phyloP scores from a whole-genome alignment of 495 filamentous ascomycete species.

The Aspergillus biplanus region DNA sequence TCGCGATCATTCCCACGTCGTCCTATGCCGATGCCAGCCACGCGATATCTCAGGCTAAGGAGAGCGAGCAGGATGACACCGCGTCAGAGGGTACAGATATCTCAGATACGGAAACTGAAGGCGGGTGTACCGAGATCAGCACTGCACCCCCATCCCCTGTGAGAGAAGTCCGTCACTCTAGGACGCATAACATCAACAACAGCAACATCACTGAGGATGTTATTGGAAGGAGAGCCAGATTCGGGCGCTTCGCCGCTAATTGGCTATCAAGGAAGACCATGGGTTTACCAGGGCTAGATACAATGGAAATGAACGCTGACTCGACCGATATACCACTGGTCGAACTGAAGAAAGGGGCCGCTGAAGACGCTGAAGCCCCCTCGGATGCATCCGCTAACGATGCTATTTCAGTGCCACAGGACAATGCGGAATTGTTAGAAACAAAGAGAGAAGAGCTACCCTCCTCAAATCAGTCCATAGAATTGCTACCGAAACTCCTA shows the following conservation, averaged over 20 bases:
- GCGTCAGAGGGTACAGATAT: slow-evolving; percentile 41
- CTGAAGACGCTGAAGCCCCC: slow-evolving; percentile 11
- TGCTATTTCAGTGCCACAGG: slow-evolving; percentile 18
- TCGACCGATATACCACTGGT: slow-evolving; percentile 28
- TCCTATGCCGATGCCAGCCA: slow-evolving; percentile 72
- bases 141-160: slow-evolving; percentile 38
- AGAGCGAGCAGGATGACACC: slow-evolving; percentile 31
- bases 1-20: slow-evolving; percentile 83
- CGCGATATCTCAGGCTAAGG: slow-evolving; percentile 67
- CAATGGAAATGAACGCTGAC: slow-evolving; percentile 30
- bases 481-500: slow-evolving; percentile 82
- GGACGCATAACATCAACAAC: slow-evolving; percentile 33
- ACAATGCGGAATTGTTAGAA: slow-evolving; percentile 32
- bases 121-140: slow-evolving; percentile 35
- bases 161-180: slow-evolving; percentile 27
- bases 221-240: slow-evolving; percentile 72
- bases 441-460: slow-evolving; percentile 34
- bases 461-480: slow-evolving; percentile 32
- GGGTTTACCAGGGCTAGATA: slow-evolving; percentile 51
- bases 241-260: slow-evolving; percentile 83
- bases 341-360: slow-evolving; percentile 19
- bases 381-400: slow-evolving; percentile 22
- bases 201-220: slow-evolving; percentile 81
- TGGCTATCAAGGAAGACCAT: slow-evolving; percentile 88
- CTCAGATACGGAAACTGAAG: slow-evolving; percentile 43